Percentiles rank a stretch among this genome's conserved stretches.
These are phyloP conservation scores for Tulasnella sp. DNA, from an alignment of 768 basidiomycete species.

Conservation along the genomic window DNA sequence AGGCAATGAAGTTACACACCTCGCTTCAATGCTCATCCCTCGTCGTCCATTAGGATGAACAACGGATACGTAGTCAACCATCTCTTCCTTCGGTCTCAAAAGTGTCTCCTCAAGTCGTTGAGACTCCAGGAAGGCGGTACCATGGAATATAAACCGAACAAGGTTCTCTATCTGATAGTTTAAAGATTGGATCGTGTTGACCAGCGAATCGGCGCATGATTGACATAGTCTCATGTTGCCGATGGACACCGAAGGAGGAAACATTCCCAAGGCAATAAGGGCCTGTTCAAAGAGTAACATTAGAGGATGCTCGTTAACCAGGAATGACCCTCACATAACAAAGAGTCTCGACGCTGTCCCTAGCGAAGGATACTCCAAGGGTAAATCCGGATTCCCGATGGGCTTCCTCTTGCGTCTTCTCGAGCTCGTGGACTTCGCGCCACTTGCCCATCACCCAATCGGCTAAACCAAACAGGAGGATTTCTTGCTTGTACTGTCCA, in stretches of 20 bases:
- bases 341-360: conserved; percentile 5
- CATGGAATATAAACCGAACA: neutral
- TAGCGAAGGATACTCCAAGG: neutral
- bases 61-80: neutral
- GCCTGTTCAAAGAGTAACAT: conserved; percentile 4
- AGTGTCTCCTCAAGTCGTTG: neutral
- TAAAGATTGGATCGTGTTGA: neutral
- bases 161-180: neutral
- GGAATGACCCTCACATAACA: conserved; percentile 3
- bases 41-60: conserved; percentile 18
- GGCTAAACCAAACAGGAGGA: conserved; percentile 68
- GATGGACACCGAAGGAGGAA: neutral
- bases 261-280: conserved; percentile 4
- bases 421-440: conserved; percentile 37
- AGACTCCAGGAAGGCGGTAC: conserved; percentile 6
- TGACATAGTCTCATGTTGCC: conserved; percentile 11
- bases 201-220: conserved; percentile 3
- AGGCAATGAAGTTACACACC: neutral
- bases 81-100: neutral
- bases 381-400: neutral
- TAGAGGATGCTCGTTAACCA: neutral
- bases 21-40: conserved; percentile 55
- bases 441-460: conserved; percentile 77
- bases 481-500: conserved; percentile 28
- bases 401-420: neutral